These are phyloP conservation scores for Ceriops zippeliana DNA, from an alignment of 345 rosid species.

Conservation along the genomic window DNA sequence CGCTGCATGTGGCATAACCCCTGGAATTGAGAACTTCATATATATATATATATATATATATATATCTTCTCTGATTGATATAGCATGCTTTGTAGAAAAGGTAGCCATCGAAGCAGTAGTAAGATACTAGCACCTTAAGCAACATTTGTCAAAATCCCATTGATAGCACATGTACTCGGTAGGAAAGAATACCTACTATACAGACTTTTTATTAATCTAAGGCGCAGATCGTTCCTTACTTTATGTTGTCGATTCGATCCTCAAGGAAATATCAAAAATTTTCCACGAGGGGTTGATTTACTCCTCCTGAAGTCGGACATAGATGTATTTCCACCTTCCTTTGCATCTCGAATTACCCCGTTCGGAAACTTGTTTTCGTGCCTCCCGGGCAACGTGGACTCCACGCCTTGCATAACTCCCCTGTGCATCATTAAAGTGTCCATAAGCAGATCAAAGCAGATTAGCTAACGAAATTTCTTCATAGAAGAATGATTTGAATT, in stretches of 20 bases:
- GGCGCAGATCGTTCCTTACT: not conserved
- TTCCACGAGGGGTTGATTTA: constrained; percentile 68
- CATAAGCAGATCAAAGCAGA: not conserved
- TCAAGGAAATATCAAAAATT: constrained; percentile 48
- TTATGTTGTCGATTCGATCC: constrained; percentile 6
- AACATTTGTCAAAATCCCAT: not conserved
- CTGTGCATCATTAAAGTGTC: constrained; percentile 32
- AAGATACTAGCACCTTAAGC: not conserved
- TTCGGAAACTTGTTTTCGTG: constrained; percentile 45
- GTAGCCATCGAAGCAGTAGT: not conserved
- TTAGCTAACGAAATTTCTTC: constrained; percentile 6
- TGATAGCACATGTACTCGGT: not conserved
- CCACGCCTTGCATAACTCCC: constrained; percentile 40
- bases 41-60: too few relatives aligned
- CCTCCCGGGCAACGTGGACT: constrained; percentile 36
- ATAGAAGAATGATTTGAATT: not conserved
- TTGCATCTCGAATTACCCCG: constrained; percentile 26
- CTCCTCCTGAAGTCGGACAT: constrained; percentile 64
- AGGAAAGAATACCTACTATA: constrained; percentile 22
- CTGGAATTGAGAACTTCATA: too few relatives aligned
- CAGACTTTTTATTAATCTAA: constrained; percentile 15
- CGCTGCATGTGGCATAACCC: too few relatives aligned
- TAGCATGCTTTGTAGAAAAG: not conserved
- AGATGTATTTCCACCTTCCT: constrained; percentile 45
- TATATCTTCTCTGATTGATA: too few relatives aligned